Conservation (phyloP, 805 yeast genomes). For the Candida sonorensis region DNA sequence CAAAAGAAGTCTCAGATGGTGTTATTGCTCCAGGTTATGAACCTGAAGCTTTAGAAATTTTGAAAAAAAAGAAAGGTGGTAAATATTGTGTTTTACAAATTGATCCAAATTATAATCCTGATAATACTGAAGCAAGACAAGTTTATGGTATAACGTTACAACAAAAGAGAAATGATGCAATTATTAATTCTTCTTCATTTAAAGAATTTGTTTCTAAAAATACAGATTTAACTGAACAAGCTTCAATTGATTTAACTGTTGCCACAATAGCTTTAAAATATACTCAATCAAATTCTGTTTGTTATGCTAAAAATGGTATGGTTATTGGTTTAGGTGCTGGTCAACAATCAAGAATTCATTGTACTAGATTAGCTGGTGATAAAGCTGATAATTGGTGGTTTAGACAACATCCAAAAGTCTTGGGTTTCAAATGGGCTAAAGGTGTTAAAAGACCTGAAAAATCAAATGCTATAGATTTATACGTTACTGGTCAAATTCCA, state of each 20-base stretch:
- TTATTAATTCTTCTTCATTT: conserved; percentile 84
- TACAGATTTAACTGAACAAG: conserved; percentile 86
- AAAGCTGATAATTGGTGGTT: conserved; percentile 99
- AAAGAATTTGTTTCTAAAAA: conserved; percentile 85
- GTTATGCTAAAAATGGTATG: conserved; percentile 99
- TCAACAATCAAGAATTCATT: conserved; percentile 98
- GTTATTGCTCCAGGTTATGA: conserved; percentile 97
- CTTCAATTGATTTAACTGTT: conserved; percentile 86
- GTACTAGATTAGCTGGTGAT: conserved; percentile 98
- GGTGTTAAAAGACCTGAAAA: conserved; percentile 98
- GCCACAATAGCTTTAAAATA: conserved; percentile 96
- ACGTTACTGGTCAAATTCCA: conserved; percentile 88
- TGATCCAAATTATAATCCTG: conserved; percentile 90
- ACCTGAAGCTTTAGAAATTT: conserved; percentile 84
- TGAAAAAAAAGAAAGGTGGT: conserved; percentile 92
- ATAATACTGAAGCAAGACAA: conserved; percentile 77
- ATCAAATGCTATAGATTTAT: conserved; percentile 95
- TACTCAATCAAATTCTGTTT: conserved; percentile 97
- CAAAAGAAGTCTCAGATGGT: conserved; percentile 97
- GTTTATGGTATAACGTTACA: conserved; percentile 94
- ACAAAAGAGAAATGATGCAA: conserved; percentile 97
- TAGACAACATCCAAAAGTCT: conserved; percentile 94
- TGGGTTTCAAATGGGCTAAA: conserved; percentile 94
- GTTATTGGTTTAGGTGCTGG: conserved; percentile 99
- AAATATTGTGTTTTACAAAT: conserved; percentile 95